phyloP scores from a whole-genome alignment of 1,139 yeast species.

The Protomyces arabidopsidicola region DNA sequence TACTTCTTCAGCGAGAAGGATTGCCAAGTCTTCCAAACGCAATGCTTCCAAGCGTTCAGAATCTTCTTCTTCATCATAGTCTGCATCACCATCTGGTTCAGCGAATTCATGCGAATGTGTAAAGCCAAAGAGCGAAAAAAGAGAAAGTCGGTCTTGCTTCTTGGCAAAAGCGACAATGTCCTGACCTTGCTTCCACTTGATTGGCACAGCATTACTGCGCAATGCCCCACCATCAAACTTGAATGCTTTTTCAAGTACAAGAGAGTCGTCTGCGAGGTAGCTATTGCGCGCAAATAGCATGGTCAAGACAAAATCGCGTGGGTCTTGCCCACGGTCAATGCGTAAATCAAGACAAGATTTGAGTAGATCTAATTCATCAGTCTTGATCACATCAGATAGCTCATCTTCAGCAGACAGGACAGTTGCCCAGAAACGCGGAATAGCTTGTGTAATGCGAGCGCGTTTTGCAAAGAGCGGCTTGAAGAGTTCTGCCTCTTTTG shows the following conservation, averaged over 20 bases:
- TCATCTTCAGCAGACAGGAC: constrained; percentile 18
- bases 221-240: constrained; percentile 16
- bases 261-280: constrained; percentile 8
- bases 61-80: background rate
- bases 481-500: constrained; percentile 14
- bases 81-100: background rate
- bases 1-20: constrained; percentile 19
- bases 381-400: constrained; percentile 2
- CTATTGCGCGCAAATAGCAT: constrained; percentile 7
- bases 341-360: constrained; percentile 9
- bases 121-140: constrained; percentile 20
- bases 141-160: constrained; percentile 7
- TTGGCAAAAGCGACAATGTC: constrained; percentile 5
- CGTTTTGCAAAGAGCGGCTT: constrained; percentile 22
- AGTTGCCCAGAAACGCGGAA: constrained; percentile 26
- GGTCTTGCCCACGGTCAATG: constrained; percentile 13
- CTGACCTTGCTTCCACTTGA: constrained; percentile 11
- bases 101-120: constrained; percentile 1
- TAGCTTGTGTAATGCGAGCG: constrained; percentile 15
- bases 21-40: constrained; percentile 19
- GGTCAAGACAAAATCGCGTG: constrained; percentile 13
- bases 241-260: constrained; percentile 8
- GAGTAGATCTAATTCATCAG: constrained; percentile 17
- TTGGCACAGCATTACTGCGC: background rate
- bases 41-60: constrained; percentile 11